phyloP scores from a whole-genome alignment of 192 early-diverging fungal genomes.

The Backusella luteola region DNA sequence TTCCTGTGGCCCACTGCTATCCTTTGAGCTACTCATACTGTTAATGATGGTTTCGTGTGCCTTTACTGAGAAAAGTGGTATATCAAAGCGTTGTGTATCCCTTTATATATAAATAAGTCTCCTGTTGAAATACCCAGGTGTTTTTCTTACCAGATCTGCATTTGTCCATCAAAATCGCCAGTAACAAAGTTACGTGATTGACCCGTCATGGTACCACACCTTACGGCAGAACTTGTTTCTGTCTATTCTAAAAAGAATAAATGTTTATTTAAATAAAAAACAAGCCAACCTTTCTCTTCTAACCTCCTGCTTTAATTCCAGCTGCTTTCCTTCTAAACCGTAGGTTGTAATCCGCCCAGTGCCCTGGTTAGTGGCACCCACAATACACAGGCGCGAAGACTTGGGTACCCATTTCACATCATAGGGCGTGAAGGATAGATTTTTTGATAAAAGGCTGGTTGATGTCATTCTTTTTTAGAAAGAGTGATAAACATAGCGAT shows the following conservation, averaged over 20 bases:
- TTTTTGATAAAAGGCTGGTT: slow-evolving; percentile 24
- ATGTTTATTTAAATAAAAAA: background rate
- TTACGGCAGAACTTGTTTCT: slow-evolving; percentile 52
- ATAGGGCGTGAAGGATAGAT: slow-evolving; percentile 44
- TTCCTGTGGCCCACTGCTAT: slow-evolving; percentile 54
- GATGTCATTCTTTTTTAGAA: slow-evolving; percentile 2
- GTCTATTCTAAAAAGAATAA: slow-evolving; percentile 27
- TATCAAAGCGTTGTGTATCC: slow-evolving; percentile 59
- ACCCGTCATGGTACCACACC: slow-evolving; percentile 46
- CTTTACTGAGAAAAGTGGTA: slow-evolving; percentile 53
- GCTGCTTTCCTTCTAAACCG: slow-evolving; percentile 51
- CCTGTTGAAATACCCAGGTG: background rate
- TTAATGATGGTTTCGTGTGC: slow-evolving; percentile 70
- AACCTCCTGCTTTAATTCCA: slow-evolving; percentile 46
- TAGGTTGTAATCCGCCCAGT: slow-evolving; percentile 59
- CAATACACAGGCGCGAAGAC: slow-evolving; percentile 59
- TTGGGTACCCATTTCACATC: slow-evolving; percentile 70
- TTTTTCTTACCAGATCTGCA: slow-evolving; percentile 44
- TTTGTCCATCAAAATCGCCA: slow-evolving; percentile 64
- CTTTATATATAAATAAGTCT: slow-evolving; percentile 29
- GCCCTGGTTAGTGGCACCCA: slow-evolving; percentile 59
- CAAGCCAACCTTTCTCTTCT: background rate
- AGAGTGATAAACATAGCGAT: background rate
- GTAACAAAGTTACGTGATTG: slow-evolving; percentile 60
- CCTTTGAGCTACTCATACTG: slow-evolving; percentile 63